A percentile compares a stretch with the other conserved stretches of the same genome.
Evolutionary conservation across 331 rosid species (phyloP).

Genomic region (Phaseolus coccineus): DNA sequence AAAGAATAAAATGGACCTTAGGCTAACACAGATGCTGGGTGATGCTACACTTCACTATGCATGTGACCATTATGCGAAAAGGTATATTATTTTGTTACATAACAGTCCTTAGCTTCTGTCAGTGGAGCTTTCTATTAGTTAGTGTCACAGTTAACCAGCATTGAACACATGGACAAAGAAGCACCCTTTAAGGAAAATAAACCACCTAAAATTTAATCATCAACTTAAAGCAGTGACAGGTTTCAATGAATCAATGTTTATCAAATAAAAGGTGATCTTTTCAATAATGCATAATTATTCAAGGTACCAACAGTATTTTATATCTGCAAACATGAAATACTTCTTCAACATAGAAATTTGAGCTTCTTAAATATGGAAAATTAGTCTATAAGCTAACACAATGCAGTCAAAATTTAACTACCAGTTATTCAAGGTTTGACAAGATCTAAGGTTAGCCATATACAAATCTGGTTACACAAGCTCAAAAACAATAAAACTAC

Average conservation of each 20-base stretch:
- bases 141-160: slow-evolving; percentile 12
- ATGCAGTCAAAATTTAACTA: too few species aligned
- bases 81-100: slow-evolving; percentile 52
- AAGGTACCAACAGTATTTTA: too few species aligned
- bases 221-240: not conserved
- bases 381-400: too few species aligned
- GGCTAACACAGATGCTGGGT: slow-evolving; percentile 66
- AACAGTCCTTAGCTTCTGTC: slow-evolving; percentile 18
- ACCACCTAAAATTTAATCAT: slow-evolving; percentile 14
- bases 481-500: slow-evolving; percentile 3
- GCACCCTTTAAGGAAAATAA: not conserved
- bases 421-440: not conserved
- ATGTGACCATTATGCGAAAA: slow-evolving; percentile 58
- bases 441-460: slow-evolving; percentile 1
- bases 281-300: too few species aligned
- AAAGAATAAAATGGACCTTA: slow-evolving; percentile 70
- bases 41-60: slow-evolving; percentile 78
- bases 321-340: too few species aligned
- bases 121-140: slow-evolving; percentile 17
- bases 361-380: too few species aligned
- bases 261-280: too few species aligned
- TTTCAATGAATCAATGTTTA: too few species aligned
- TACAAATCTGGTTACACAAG: slow-evolving; percentile 21
- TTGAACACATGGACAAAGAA: not conserved
- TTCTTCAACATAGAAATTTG: too few species aligned